Base-by-base conservation (phyloP, 306 rosid genomes). In the Alnus rubra region DNA sequence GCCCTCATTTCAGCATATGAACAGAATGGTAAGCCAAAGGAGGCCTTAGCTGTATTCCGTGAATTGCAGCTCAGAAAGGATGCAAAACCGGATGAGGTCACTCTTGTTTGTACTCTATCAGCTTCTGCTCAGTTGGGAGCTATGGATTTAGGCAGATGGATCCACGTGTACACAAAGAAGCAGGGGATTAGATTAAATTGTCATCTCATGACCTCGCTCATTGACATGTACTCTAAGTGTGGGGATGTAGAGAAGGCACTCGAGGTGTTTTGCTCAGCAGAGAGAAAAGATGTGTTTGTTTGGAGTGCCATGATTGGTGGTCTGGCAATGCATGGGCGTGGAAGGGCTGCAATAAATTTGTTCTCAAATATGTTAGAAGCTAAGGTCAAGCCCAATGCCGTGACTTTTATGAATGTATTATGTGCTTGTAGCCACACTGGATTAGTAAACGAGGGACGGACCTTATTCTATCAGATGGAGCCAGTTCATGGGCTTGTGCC, bases 261-360 rank as follows among this genome's bases (percentile, higher is more conserved):
- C n/a, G 91, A 83, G 74, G 89, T 88, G 13, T 88, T 88, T 79
- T 45, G 33, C 28, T 82, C 79, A 0, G 86, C 11, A 23, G 89
- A 83, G 77, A 81, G 44, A 74, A 88, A 81, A 85, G 95, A 90
- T 69, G 91, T 88, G 73, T 90, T 75, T 49, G 86, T 83, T 74
- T 90, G 95, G 92, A 87, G 92, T 8, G 87, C 91, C 64, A 87
- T 87, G 92, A 88, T 90, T 82, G 90, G 84, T 54, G 89, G 87
- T 67, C 79, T 85, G 69, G 95, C 90, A 31, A 90, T 88, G 95
- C 89, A 90, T 39, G 92, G 94, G 69, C 80, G 58, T 23, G 95
- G 88, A 68, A 82, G 77, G 78, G 88, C 54, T 16, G 92, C 92
- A 47, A 74, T 85, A 65, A 84, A 85, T 67, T 79, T 80, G 73